Base-by-base conservation (phyloP, 495 filamentous ascomycete species). In the Entonaema liquescens region DNA sequence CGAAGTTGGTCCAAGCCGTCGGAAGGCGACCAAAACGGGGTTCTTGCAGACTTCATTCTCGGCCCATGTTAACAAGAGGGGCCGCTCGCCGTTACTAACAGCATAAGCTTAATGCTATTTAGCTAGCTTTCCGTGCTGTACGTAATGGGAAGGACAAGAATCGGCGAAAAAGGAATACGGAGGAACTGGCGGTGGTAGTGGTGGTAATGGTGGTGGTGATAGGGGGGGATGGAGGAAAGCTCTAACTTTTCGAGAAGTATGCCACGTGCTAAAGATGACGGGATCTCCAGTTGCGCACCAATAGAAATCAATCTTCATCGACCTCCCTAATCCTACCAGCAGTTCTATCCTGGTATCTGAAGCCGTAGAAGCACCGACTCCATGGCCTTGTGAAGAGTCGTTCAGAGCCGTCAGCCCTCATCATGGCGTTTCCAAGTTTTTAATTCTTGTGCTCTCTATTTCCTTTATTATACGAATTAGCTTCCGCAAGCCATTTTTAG, bases 331-430 rank as follows among this genome's bases (percentile, higher is more conserved):
- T 38, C 33, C 58, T 62, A 73, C 65, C 69, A 69, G 62, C 31
- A 38, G 26, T 61, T 64, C 29, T 25, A 59, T 47, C 60, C 55
- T 50, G 55, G 49, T 13, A 56, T 56, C 62, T 65, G 38, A 65
- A 62, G 65, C 70, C 65, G 70, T 63, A 66, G 62, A 69, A 73
- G 69, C 70, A 62, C 70, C 65, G 70, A 63, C 57, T 62, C 58
- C 57, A 53, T 49, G 33, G 56, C 26, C 49, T 53, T 26, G 23
- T 38, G 36, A 38, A 19, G 52, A 42, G 26, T 33, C 42, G 19
- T 47, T 23, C 2, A 47, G 42, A 47, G 19, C 12, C 21, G 21
- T 23, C 2, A 21, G 5, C 17, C 38, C 5, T 47, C 42, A 19
- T 47, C 42, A 21, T 47, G 9, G 1, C 19, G 12, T 21, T 47